These are phyloP conservation scores for Diaporthe citriasiana DNA, from an alignment of 2,329 filamentous ascomycete species.

Conservation along the genomic window DNA sequence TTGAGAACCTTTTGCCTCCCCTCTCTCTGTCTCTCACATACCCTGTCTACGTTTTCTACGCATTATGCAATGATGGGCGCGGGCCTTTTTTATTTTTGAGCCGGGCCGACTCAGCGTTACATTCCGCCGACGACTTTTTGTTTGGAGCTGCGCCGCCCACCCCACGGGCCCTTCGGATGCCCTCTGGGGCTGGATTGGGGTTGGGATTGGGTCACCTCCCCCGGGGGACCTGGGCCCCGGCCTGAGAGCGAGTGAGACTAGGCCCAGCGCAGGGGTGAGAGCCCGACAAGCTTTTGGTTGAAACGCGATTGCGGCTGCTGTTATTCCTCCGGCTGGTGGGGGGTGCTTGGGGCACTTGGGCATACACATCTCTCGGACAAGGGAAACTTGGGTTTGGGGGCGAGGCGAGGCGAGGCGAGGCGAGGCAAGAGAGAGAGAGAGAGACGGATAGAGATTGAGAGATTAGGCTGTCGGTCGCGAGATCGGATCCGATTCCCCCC, in stretches of 20 bases:
- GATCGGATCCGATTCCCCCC: background rate
- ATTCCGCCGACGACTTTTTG: constrained; percentile 5
- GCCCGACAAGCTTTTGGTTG: constrained; percentile 30
- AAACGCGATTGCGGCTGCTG: constrained; percentile 26
- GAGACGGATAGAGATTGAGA: background rate
- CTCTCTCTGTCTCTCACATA: background rate
- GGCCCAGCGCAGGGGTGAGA: constrained; percentile 16
- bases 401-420: background rate
- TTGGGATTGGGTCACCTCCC: background rate
- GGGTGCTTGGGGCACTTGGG: too few species aligned
- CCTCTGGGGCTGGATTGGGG: background rate
- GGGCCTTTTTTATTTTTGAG: background rate
- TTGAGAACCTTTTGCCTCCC: background rate
- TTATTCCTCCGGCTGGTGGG: background rate
- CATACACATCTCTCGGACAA: background rate
- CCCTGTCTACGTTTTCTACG: background rate
- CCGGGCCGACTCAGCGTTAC: constrained; percentile 25
- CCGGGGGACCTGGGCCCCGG: background rate
- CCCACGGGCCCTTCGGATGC: background rate
- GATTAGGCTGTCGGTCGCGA: background rate
- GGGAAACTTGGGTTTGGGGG: background rate
- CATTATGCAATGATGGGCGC: constrained; percentile 6
- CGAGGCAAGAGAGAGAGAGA: background rate
- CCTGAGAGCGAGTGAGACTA: background rate
- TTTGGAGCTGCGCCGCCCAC: background rate